Evolutionary conservation across 140 eudicot genomes (phyloP).

Genomic region (Anethum foeniculum): DNA sequence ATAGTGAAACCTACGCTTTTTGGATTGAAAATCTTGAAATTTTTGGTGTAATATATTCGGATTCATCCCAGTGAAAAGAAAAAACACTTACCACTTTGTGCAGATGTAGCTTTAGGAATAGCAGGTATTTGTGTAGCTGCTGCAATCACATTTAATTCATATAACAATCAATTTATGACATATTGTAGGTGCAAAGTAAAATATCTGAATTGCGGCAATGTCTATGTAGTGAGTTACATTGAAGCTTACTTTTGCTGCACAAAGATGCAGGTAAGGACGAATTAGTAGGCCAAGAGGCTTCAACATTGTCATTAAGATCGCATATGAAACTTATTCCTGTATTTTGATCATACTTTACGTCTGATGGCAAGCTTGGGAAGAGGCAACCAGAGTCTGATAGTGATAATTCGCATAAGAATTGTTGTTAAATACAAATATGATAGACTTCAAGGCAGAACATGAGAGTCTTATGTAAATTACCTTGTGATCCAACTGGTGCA

Average conservation of each 20-base stretch:
- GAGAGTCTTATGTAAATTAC: constrained; percentile 18
- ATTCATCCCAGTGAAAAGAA: neutral
- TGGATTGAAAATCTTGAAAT: neutral
- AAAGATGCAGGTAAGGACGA: constrained; percentile 24
- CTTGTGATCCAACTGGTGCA: constrained; percentile 60
- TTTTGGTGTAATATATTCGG: neutral
- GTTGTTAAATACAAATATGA: neutral
- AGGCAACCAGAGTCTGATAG: constrained; percentile 64
- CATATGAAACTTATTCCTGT: constrained; percentile 57
- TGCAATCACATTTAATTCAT: constrained; percentile 17
- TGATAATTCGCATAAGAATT: neutral
- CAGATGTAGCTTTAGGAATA: constrained; percentile 59
- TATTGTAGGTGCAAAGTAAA: neutral
- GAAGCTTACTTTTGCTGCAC: constrained; percentile 37
- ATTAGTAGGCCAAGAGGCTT: constrained; percentile 60
- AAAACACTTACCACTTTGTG: constrained; percentile 35
- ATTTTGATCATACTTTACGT: constrained; percentile 45
- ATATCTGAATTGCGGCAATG: neutral
- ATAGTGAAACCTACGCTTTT: neutral
- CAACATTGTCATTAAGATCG: constrained; percentile 61
- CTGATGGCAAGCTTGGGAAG: constrained; percentile 66
- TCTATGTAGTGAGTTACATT: neutral
- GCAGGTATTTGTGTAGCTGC: constrained; percentile 45
- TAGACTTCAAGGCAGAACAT: neutral
- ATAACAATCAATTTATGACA: constrained; percentile 2